Percentiles rank a stretch among this genome's conserved stretches.
Conservation (phyloP, 1,139 yeast species). For the Suhomyces maxii region DNA sequence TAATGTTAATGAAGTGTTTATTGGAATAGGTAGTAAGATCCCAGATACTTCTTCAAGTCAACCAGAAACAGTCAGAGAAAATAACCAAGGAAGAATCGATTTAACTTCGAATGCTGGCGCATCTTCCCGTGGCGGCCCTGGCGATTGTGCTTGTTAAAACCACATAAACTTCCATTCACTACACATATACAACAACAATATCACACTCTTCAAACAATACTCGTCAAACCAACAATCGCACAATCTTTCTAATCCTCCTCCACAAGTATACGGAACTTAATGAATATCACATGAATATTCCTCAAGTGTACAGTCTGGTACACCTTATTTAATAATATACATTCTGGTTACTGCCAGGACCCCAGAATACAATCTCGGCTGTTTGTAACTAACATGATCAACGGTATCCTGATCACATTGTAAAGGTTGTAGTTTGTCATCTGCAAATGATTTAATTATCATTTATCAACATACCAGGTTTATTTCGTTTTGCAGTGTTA, state of each 20-base stretch:
- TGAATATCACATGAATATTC: background rate
- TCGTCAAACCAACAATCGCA: too few relatives aligned
- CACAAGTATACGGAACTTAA: background rate
- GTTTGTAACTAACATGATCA: background rate
- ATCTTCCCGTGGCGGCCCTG: conserved; percentile 7
- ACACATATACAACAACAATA: background rate
- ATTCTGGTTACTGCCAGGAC: background rate
- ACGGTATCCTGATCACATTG: too few relatives aligned
- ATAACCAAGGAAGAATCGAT: conserved; percentile 18
- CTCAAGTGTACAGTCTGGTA: background rate
- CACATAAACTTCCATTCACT: background rate
- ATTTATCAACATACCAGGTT: too few relatives aligned
- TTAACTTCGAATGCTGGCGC: conserved; percentile 14
- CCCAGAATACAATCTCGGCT: background rate
- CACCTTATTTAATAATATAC: conserved; percentile 2
- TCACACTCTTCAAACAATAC: background rate
- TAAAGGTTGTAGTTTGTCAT: too few relatives aligned
- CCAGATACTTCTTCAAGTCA: conserved; percentile 36
- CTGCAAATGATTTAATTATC: too few relatives aligned
- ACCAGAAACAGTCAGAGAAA: conserved; percentile 5
- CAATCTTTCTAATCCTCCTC: too few relatives aligned
- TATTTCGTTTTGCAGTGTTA: too few relatives aligned
- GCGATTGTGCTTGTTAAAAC: conserved; percentile 18
- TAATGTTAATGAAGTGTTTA: conserved; percentile 78
- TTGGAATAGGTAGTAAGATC: conserved; percentile 79